Evolutionary conservation across 495 filamentous ascomycete genomes (phyloP), one percentile per base, ranked within the genome.

Genomic region (Hypoxylon intermedium): DNA sequence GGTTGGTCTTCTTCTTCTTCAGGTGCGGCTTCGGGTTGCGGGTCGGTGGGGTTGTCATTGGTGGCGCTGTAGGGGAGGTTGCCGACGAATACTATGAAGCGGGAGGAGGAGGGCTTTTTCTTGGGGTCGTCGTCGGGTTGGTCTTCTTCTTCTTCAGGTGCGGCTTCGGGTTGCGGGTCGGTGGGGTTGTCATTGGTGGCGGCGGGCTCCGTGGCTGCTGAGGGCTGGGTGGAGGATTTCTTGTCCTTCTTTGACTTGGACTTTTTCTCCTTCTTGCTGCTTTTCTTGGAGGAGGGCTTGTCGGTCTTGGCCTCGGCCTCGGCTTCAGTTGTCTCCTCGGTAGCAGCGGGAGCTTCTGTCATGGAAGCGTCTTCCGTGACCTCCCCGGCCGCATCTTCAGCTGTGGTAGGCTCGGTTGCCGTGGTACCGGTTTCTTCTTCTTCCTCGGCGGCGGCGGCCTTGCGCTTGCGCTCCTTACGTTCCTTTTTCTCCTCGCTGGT

Each of bases 41-140:
- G 38, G 15, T 46, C 20, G 24, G 60, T 52, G 19, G 45, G 15
- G 24, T 62, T 54, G 38, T 30, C 1, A 37, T 37, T 21, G 28
- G 88, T 96, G 36, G 91, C 89, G 41, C 81, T 85, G 83, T 82
- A 97, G 43, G 94, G 94, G 7, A 98, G 89, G 81, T 97, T 97
- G 64, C 75, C 88, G 54, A 96, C 83, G 77, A 97, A 96, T 71
- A 86, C 85, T 57, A 95, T 93, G 79, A 95, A 95, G 54, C 91
- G 83, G 19, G 78, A 65, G 15, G 74, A 83, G 19, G 78, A 65
- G 15, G 74, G 69, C 68, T 86, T 87, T 62, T 71, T 68, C 48
- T 52, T 38, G 63, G 41, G 19, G 46, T 49, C 54, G 60, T 69
- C 63, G 50, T 52, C 36, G 63, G 41, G 19, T 47, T 49, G 55